phyloP scores from a whole-genome alignment of 2,329 filamentous ascomycete species.

The Hawksworthiomyces lignivorus region DNA sequence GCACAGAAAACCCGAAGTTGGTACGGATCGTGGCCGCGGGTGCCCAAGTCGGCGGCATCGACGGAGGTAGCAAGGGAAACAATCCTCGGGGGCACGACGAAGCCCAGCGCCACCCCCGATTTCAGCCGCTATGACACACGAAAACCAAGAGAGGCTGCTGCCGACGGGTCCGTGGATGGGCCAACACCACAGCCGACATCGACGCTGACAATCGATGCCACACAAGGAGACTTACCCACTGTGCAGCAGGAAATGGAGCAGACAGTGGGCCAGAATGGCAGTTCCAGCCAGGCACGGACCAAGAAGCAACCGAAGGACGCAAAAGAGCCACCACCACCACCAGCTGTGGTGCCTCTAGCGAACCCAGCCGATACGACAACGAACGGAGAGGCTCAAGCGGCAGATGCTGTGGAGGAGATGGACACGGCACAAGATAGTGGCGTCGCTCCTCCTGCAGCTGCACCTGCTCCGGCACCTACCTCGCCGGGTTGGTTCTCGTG shows the following conservation, averaged over 20 bases:
- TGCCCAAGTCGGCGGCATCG: conserved; percentile 49
- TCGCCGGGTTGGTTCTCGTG: conserved; percentile 13
- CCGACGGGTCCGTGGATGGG: not conserved
- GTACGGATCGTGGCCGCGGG: conserved; percentile 55
- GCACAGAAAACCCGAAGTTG: conserved; percentile 36
- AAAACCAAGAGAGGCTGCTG: conserved; percentile 24
- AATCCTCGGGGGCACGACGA: conserved; percentile 49
- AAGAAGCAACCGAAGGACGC: too few relatives aligned
- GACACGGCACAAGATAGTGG: conserved; percentile 2
- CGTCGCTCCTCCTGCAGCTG: not conserved
- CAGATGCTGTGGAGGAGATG: not conserved
- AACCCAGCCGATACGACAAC: not conserved
- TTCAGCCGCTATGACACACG: conserved; percentile 43
- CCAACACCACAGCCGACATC: conserved; percentile 11
- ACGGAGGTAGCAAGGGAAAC: conserved; percentile 54
- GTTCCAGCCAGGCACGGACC: too few relatives aligned
- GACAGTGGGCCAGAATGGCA: too few relatives aligned
- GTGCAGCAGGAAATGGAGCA: too few relatives aligned
- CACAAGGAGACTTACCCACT: too few relatives aligned
- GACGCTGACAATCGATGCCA: too few relatives aligned
- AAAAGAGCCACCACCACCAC: too few relatives aligned
- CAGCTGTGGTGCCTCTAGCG: not conserved
- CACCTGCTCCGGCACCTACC: not conserved
- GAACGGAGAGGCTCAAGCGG: not conserved
- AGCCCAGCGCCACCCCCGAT: conserved; percentile 37